phyloP scores from a whole-genome alignment of 2,329 filamentous ascomycete species.

The Diaporthe batatas region DNA sequence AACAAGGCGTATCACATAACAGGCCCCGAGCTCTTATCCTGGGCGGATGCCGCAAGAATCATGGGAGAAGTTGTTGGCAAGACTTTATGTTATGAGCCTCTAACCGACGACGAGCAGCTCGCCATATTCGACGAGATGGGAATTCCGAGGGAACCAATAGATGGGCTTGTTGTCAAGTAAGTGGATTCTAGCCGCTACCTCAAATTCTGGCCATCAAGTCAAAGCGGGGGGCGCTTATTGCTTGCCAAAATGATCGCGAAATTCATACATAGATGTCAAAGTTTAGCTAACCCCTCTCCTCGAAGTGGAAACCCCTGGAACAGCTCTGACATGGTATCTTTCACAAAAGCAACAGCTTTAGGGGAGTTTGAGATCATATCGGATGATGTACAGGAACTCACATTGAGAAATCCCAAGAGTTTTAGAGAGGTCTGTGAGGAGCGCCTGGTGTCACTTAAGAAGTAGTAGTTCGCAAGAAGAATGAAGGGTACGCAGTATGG shows the following conservation, averaged over 20 bases:
- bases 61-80: constrained; percentile 19
- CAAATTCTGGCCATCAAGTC: neutral
- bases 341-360: constrained; percentile 11
- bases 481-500: too few species aligned
- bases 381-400: constrained; percentile 11
- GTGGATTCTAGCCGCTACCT: neutral
- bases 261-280: neutral
- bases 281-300: neutral
- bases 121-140: constrained; percentile 18
- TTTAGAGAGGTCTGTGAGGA: constrained; percentile 16
- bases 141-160: constrained; percentile 2
- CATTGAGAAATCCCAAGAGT: neutral
- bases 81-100: neutral
- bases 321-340: constrained; percentile 13
- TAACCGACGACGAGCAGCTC: constrained; percentile 23
- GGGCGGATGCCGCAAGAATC: constrained; percentile 6
- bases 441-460: neutral
- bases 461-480: neutral
- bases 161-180: constrained; percentile 9
- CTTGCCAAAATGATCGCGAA: too few species aligned
- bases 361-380: constrained; percentile 25
- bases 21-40: constrained; percentile 20
- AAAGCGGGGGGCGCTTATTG: neutral
- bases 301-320: constrained; percentile 21
- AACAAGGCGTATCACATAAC: constrained; percentile 24